Conservation (phyloP, 1,284 basidiomycete genomes). For the Cryptococcus sp. region DNA sequence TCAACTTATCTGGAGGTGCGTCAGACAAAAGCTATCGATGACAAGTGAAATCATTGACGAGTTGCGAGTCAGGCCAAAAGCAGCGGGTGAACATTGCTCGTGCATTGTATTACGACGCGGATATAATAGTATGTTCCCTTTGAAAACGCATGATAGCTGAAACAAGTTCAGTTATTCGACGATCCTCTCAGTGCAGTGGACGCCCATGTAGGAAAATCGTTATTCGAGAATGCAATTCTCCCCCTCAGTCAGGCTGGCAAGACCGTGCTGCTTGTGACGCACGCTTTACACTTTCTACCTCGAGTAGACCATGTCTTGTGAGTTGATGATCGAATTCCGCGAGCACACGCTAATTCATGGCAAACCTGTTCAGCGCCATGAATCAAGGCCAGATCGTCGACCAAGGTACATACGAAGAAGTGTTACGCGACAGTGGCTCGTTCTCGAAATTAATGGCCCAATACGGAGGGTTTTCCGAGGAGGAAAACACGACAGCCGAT, state of each 20-base stretch:
- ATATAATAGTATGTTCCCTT: constrained; percentile 57
- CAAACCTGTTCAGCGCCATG: constrained; percentile 54
- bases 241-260: constrained; percentile 62
- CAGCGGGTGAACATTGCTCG: constrained; percentile 69
- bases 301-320: constrained; percentile 65
- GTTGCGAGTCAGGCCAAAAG: constrained; percentile 21
- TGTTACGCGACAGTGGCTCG: constrained; percentile 59
- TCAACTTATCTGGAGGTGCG: constrained; percentile 60
- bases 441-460: constrained; percentile 66
- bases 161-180: constrained; percentile 59
- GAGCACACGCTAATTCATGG: neutral
- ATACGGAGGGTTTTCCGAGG: constrained; percentile 60
- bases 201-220: constrained; percentile 67
- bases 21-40: constrained; percentile 41
- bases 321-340: constrained; percentile 1
- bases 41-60: neutral
- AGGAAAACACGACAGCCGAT: constrained; percentile 55
- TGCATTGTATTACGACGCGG: constrained; percentile 70
- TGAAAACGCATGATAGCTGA: neutral
- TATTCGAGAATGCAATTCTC: constrained; percentile 68
- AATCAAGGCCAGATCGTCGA: constrained; percentile 64
- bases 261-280: constrained; percentile 65
- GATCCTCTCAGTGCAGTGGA: constrained; percentile 76
- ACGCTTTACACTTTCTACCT: constrained; percentile 71
- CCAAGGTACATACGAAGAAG: constrained; percentile 64